Base-by-base conservation (phyloP, 257 asterid genomes). In the Orobanche coerulescens region DNA sequence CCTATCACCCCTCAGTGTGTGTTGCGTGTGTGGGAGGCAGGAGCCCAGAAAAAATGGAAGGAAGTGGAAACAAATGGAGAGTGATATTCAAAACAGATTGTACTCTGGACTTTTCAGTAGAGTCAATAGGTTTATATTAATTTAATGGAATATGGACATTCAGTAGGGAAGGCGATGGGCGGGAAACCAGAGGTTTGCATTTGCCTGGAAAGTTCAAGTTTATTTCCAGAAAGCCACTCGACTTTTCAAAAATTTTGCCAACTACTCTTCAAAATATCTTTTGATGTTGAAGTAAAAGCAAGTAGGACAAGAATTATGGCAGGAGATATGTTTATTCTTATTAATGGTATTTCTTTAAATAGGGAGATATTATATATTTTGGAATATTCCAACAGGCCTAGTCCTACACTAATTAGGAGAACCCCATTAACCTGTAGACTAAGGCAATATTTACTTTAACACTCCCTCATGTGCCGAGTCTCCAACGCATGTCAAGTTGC, bases 111-210 rank as follows among this genome's bases (percentile, higher is more conserved):
- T 52, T 43, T 52, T 34, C 49, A 20, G 64, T 26, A 37, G 14
- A 61, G 30, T 47, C 9, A 33, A 63, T 46, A 19, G 13, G 4
- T 43, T 40, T 60, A 56, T 23, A 46, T 67, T 66, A 51, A 46
- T 58, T 31, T 60, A 63, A 51, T 62, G 69, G 58, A 68, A 64
- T 51, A 48, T 63, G 70, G 61, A 70, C 64, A 60, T 46, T 37
- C 55, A 47, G 71, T 58, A 15, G 49, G 14, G n/a, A 64, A 31
- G 54, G 40, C 64, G 15, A 69, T 70, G 84, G 79, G 84, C 84
- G 84, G 84, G 84, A 79, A 79, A 73, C 18, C 12, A 4, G 34
- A 25, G 37, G 15, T n/a, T 20, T 49, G n/a, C n/a, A 3, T 52
- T 70, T 73, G 57, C 84, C 77, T 58, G 12, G 22, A 6, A 22